Evolutionary conservation across 106 monocot species (phyloP).

Genomic region (Alisma plantagoaquatica): DNA sequence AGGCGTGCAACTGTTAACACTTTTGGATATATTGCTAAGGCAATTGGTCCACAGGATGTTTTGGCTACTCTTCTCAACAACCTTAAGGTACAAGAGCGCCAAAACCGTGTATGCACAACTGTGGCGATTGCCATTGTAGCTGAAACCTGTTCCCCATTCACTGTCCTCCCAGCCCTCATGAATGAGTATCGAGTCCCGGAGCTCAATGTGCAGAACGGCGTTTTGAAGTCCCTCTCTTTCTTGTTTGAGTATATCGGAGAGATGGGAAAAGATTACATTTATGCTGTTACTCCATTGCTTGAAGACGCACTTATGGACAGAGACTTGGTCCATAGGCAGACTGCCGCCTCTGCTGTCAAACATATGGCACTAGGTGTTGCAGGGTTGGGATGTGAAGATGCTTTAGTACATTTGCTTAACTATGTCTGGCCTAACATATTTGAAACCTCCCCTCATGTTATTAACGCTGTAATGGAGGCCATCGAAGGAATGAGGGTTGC

Average conservation of each 20-base stretch:
- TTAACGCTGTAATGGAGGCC: constrained; percentile 99
- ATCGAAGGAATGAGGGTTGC: constrained; percentile 99
- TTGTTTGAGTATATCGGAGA: constrained; percentile 99
- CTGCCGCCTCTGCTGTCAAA: constrained; percentile 98
- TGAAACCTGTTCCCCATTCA: constrained; percentile 96
- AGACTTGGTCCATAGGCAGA: constrained; percentile 91
- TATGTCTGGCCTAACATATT: constrained; percentile 98
- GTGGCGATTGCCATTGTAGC: constrained; percentile 97
- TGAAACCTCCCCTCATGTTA: constrained; percentile 92
- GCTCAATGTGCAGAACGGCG: constrained; percentile 92
- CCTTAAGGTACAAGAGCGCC: constrained; percentile 92
- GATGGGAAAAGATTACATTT: constrained; percentile 99
- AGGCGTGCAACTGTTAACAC: constrained; percentile 96
- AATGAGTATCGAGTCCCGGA: constrained; percentile 97
- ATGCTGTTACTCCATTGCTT: constrained; percentile 88
- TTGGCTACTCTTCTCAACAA: constrained; percentile 92
- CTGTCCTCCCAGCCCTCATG: constrained; percentile 94
- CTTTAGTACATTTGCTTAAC: constrained; percentile 82
- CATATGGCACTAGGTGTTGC: constrained; percentile 98
- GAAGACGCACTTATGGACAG: constrained; percentile 99
- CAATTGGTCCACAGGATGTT: constrained; percentile 99
- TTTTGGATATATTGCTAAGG: constrained; percentile 99
- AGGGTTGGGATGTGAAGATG: constrained; percentile 96
- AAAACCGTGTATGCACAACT: constrained; percentile 96
- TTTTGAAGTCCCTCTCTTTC: constrained; percentile 92